These are phyloP conservation scores for Trichophyton benhamiae DNA, from an alignment of 2,329 filamentous ascomycete genomes.

Conservation along the genomic window DNA sequence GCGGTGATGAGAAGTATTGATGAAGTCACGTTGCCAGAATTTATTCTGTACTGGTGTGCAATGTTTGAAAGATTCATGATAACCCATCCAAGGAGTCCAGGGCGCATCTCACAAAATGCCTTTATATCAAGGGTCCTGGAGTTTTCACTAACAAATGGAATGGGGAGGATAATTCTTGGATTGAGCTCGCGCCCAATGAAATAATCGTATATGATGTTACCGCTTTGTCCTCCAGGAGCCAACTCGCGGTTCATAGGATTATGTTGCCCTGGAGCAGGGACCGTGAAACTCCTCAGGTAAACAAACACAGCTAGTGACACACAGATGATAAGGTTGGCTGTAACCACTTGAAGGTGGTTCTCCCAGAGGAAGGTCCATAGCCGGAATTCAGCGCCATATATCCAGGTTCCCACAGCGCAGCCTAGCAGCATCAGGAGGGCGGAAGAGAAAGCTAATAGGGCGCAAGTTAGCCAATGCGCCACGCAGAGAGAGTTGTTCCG, in stretches of 20 bases:
- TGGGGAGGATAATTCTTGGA: constrained; percentile 53
- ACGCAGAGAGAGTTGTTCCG: background rate
- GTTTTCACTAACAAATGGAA: constrained; percentile 58
- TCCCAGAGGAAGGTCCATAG: constrained; percentile 90
- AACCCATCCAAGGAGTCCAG: constrained; percentile 80
- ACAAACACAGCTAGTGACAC: constrained; percentile 62
- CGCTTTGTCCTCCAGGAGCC: constrained; percentile 66
- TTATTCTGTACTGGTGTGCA: constrained; percentile 71
- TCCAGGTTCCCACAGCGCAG: constrained; percentile 58
- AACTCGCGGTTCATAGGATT: constrained; percentile 64
- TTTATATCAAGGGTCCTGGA: constrained; percentile 70
- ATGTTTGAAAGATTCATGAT: constrained; percentile 74
- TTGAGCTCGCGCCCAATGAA: constrained; percentile 94
- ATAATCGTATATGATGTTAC: constrained; percentile 85
- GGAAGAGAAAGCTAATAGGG: constrained; percentile 55
- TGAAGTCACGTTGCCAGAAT: constrained; percentile 70
- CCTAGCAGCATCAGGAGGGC: constrained; percentile 58
- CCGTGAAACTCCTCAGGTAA: constrained; percentile 70
- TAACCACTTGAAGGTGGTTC: constrained; percentile 77
- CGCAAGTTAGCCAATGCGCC: constrained; percentile 14
- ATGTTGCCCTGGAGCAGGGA: constrained; percentile 49
- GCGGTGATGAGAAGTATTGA: constrained; percentile 68
- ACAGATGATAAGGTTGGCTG: constrained; percentile 67
- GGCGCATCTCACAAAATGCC: constrained; percentile 77
- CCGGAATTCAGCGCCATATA: constrained; percentile 67